Evolutionary conservation across 805 yeast genomes (phyloP).

Genomic region (Candida berthetii): DNA sequence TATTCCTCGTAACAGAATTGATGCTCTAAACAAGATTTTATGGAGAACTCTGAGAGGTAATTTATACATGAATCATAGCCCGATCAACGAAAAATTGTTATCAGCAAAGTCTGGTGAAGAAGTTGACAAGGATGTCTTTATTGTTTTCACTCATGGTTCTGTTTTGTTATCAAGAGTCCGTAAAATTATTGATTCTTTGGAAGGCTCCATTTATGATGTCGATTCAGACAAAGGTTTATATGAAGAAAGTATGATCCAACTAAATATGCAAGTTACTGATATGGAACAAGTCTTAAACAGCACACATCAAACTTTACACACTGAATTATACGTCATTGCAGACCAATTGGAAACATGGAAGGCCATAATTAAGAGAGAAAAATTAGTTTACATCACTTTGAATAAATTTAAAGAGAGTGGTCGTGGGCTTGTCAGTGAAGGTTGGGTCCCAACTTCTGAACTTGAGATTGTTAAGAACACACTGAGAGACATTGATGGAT

Average conservation of each 20-base stretch:
- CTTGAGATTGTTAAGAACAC: slow-evolving; percentile 58
- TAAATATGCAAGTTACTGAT: slow-evolving; percentile 26
- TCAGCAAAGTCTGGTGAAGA: slow-evolving; percentile 51
- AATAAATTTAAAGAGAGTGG: slow-evolving; percentile 77
- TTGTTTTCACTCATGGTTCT: slow-evolving; percentile 89
- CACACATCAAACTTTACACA: slow-evolving; percentile 60
- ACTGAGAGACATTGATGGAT: slow-evolving; percentile 44
- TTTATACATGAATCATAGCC: slow-evolving; percentile 68
- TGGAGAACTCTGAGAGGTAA: slow-evolving; percentile 96
- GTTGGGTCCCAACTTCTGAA: slow-evolving; percentile 90
- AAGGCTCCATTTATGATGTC: slow-evolving; percentile 68
- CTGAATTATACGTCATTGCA: slow-evolving; percentile 77
- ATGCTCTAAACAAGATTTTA: slow-evolving; percentile 69
- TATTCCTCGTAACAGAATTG: slow-evolving; percentile 63
- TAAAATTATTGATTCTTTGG: slow-evolving; percentile 85
- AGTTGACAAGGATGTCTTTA: slow-evolving; percentile 74
- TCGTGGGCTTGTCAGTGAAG: slow-evolving; percentile 91
- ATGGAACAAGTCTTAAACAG: slow-evolving; percentile 55
- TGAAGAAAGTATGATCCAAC: slow-evolving; percentile 19
- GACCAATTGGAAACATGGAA: slow-evolving; percentile 74
- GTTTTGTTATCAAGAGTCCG: slow-evolving; percentile 64
- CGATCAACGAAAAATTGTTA: slow-evolving; percentile 61
- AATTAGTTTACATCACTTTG: slow-evolving; percentile 72
- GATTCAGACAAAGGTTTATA: slow-evolving; percentile 31
- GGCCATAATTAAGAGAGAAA: slow-evolving; percentile 65